Evolutionary conservation across 257 asterid species (phyloP).

Genomic region (Solanum appendiculatum): DNA sequence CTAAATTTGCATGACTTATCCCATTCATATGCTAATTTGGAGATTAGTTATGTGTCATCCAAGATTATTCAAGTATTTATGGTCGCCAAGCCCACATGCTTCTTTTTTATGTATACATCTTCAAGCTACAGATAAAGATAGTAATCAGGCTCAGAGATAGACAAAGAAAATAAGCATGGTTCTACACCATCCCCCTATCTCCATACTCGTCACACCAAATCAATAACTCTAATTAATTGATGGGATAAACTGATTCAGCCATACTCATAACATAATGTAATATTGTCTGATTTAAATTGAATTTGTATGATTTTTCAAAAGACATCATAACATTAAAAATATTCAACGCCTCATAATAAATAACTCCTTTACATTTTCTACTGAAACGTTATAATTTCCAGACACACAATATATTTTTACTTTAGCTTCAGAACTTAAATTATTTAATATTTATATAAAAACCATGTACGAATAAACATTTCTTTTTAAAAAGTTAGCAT

Average conservation of each 20-base stretch:
- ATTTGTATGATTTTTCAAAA: background rate
- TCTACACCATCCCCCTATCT: background rate
- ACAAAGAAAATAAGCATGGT: background rate
- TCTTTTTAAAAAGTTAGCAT: background rate
- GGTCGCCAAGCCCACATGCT: background rate
- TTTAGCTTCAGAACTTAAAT: background rate
- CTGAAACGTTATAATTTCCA: too few species aligned
- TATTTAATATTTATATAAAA: background rate
- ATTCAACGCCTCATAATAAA: background rate
- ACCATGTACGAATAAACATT: background rate
- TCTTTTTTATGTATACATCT: background rate
- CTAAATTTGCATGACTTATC: background rate
- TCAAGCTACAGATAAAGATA: background rate
- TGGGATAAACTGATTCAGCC: background rate
- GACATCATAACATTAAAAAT: background rate
- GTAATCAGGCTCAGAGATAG: background rate
- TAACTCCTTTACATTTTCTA: background rate
- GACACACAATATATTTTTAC: background rate
- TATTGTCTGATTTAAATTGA: background rate
- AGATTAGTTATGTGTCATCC: background rate
- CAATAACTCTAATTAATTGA: background rate
- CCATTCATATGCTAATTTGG: background rate
- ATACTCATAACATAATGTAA: background rate
- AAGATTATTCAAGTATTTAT: background rate
- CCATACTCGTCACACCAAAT: background rate